phyloP scores from a whole-genome alignment of 352 stramenopile genomes.

The Globisporangium spiculum region DNA sequence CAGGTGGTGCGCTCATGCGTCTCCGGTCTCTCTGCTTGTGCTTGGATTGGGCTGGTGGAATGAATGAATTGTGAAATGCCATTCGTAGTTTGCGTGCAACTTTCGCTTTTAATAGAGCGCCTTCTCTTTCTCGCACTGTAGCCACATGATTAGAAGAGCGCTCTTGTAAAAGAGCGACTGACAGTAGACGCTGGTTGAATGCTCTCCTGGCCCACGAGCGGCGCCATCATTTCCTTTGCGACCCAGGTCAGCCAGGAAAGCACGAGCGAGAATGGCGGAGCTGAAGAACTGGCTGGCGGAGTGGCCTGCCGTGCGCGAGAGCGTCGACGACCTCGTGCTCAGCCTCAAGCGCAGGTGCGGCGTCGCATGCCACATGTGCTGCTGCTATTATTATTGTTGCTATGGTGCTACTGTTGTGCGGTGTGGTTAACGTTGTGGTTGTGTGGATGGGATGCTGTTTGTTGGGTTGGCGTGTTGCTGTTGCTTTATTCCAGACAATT shows the following conservation, averaged over 20 bases:
- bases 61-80: neutral
- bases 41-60: neutral
- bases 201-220: neutral
- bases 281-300: slow-evolving; percentile 73
- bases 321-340: slow-evolving; percentile 73
- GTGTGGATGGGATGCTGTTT: neutral
- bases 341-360: slow-evolving; percentile 72
- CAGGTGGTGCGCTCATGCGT: slow-evolving; percentile 1
- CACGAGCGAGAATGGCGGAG: slow-evolving; percentile 21
- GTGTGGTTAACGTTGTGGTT: neutral
- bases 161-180: neutral
- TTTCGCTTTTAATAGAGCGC: neutral
- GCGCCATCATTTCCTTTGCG: neutral
- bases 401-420: neutral
- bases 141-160: neutral
- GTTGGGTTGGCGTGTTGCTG: neutral
- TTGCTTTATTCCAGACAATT: slow-evolving; percentile 38
- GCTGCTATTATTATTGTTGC: neutral
- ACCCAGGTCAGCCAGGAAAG: neutral
- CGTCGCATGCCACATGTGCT: neutral
- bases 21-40: neutral
- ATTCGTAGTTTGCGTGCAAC: no score
- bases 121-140: neutral
- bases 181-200: neutral
- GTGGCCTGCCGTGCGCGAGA: slow-evolving; percentile 67